A percentile compares a stretch with the other conserved stretches of the same genome.
Conservation (phyloP, 768 basidiomycete genomes). For the Lentinula sp. region DNA sequence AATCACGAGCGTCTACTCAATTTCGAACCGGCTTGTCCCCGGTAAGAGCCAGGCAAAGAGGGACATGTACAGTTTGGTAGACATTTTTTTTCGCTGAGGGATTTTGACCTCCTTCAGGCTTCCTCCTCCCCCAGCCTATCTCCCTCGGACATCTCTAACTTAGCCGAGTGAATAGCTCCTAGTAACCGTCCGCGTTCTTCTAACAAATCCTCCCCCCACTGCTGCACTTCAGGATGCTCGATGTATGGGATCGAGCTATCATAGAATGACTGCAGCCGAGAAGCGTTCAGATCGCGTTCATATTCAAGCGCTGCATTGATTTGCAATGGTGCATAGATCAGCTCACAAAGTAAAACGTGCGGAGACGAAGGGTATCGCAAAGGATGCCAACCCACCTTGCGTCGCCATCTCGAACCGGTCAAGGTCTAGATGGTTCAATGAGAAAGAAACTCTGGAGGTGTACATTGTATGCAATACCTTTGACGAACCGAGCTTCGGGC, state of each 20-base stretch:
- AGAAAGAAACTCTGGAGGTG: background rate
- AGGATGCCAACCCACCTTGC: slow-evolving; percentile 45
- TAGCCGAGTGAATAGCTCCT: background rate
- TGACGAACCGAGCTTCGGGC: slow-evolving; percentile 79
- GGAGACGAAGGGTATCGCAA: background rate
- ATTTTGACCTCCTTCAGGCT: no score
- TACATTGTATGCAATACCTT: slow-evolving; percentile 39
- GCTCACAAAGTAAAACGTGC: background rate
- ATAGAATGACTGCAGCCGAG: slow-evolving; percentile 68
- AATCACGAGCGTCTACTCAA: no score
- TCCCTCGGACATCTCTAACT: background rate
- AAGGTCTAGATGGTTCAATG: slow-evolving; percentile 44
- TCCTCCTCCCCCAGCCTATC: no score
- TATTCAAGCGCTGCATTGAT: slow-evolving; percentile 59
- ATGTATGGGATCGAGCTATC: slow-evolving; percentile 73
- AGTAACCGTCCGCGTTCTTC: slow-evolving; percentile 32
- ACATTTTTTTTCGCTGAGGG: no score
- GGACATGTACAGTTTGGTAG: no score
- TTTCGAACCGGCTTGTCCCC: no score
- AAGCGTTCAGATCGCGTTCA: slow-evolving; percentile 43
- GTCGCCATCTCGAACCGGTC: slow-evolving; percentile 86
- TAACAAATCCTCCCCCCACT: slow-evolving; percentile 59
- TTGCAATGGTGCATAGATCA: background rate
- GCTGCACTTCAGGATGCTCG: slow-evolving; percentile 63
- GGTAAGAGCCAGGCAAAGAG: no score